Conservation (phyloP, 1,139 yeast species). For the Debaryomycetaceae sp. region DNA sequence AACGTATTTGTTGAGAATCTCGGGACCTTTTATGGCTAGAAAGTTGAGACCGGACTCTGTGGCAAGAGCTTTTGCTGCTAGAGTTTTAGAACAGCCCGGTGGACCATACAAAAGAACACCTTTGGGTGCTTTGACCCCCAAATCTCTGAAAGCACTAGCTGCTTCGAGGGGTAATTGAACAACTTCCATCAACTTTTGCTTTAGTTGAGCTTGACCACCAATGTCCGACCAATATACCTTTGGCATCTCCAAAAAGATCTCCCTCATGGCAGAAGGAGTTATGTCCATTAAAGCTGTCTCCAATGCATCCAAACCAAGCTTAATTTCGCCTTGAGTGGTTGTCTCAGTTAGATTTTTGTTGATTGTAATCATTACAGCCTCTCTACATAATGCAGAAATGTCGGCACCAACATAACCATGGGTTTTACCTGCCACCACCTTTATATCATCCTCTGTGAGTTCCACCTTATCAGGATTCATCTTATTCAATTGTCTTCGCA, state of each 20-base stretch:
- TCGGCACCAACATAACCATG: conserved; percentile 76
- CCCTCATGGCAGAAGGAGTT: conserved; percentile 96
- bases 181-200: conserved; percentile 78
- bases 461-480: conserved; percentile 59
- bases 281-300: conserved; percentile 69
- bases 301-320: conserved; percentile 49
- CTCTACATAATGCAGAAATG: conserved; percentile 80
- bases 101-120: conserved; percentile 92
- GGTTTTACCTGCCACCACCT: conserved; percentile 61
- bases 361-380: conserved; percentile 82
- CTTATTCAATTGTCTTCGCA: conserved; percentile 55
- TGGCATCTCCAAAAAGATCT: conserved; percentile 90
- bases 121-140: conserved; percentile 89
- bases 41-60: conserved; percentile 93
- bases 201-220: conserved; percentile 88
- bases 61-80: conserved; percentile 92
- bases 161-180: conserved; percentile 90
- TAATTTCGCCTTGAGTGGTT: conserved; percentile 22
- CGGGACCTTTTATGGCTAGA: conserved; percentile 94
- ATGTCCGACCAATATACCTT: conserved; percentile 92
- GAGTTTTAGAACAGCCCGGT: conserved; percentile 93
- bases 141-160: conserved; percentile 64
- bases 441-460: conserved; percentile 52
- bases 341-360: conserved; percentile 45
- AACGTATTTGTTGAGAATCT: conserved; percentile 87